Base-by-base conservation (phyloP, 2,329 filamentous ascomycete species). In the Huntiella moniliformis region DNA sequence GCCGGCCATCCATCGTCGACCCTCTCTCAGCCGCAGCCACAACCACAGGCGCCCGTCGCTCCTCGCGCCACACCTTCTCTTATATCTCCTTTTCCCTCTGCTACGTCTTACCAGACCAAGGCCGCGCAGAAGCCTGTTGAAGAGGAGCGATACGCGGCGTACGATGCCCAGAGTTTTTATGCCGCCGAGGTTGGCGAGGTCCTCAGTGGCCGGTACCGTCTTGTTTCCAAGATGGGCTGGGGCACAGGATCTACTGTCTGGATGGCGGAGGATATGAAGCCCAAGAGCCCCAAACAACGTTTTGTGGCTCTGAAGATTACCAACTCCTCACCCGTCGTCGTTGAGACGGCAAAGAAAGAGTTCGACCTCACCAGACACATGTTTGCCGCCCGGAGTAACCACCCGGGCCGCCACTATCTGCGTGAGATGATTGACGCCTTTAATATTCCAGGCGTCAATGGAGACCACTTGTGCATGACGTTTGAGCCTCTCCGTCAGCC, bases 401-500 rank as follows among this genome's bases (percentile, higher is more conserved):
- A 63, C 47, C 54, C 54, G 38, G 60, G 60, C 4, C 53, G 54
- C 32, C 42, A 45, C 13, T 50, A 56, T 34, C 51, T 63, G 5
- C 50, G 60, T 36, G 56, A 54, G 13, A 56, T 57, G 8, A 53
- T 60, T 7, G 57, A 61, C 13, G 51, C 48, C 8, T 61, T 61
- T 45, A 53, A 50, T 1, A 53, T 63, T 31, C 34, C 53, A 0
- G 52, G 55, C n/a, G 50, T 52, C 28, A 53, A 51, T 7, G 58
- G 59, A 2, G 46, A 54, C n/a, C 60, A 63, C 50, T 51, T 53
- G 15, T 61, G 56, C 45, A 56, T 64, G 44, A 60, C 63, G 2
- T 60, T 61, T n/a, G 52, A 55, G 37, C 57, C 61, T 3, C 54
- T 62, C 48, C 62, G 63, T 57, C 62, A 65, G 22, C 66, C 59